phyloP scores from a whole-genome alignment of 208 protist species.

The Trypanosoma theileri region DNA sequence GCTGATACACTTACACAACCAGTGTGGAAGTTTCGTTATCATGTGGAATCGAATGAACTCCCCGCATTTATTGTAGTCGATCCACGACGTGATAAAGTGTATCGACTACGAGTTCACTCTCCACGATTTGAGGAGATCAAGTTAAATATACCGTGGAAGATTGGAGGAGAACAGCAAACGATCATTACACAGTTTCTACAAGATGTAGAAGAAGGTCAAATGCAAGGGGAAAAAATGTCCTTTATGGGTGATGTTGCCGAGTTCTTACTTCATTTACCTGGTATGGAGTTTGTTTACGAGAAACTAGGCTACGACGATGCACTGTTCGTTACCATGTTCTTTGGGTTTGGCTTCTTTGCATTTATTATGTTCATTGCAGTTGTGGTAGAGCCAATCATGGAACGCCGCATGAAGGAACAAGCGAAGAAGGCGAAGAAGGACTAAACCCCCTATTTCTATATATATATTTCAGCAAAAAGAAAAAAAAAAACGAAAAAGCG shows the following conservation, averaged over 20 bases:
- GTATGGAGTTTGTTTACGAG: conserved; percentile 55
- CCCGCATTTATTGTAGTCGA: conserved; percentile 83
- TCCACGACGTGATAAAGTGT: conserved; percentile 66
- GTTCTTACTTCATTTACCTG: conserved; percentile 48
- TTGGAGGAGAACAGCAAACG: conserved; percentile 58
- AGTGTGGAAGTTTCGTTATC: conserved; percentile 66
- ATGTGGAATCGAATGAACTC: conserved; percentile 49
- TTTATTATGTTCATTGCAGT: conserved; percentile 46
- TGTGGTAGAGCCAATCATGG: conserved; percentile 64
- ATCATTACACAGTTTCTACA: conserved; percentile 56
- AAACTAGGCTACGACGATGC: conserved; percentile 70
- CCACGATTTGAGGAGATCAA: conserved; percentile 73
- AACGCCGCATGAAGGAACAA: conserved; percentile 16
- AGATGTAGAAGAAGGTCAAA: conserved; percentile 51
- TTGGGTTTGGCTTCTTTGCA: conserved; percentile 55
- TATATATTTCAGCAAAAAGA: conserved; percentile 1
- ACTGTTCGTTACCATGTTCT: conserved; percentile 57
- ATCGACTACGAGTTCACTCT: conserved; percentile 51
- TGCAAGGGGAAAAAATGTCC: conserved; percentile 61
- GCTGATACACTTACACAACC: conserved; percentile 45
- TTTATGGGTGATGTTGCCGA: conserved; percentile 58
- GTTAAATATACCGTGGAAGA: conserved; percentile 51
- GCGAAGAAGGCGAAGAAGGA: conserved; percentile 29
- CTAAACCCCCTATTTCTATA: conserved; percentile 7
- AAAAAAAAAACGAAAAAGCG: neutral